Base-by-base conservation (phyloP, 441 rosid species). In the Jatropha multifida region DNA sequence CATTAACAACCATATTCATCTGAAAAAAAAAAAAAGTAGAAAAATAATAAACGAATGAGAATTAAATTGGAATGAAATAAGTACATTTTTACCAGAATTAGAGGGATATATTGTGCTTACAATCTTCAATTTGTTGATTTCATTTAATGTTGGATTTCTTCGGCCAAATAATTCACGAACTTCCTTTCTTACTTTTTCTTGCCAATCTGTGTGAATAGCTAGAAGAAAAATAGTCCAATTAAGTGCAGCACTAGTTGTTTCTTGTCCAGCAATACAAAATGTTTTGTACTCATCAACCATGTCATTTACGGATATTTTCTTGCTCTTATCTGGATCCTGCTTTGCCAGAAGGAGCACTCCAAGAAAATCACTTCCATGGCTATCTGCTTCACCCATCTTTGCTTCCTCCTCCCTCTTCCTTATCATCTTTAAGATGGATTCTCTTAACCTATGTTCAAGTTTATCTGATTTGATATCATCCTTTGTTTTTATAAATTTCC, bases 401-500 rank as follows among this genome's bases (percentile, higher is more conserved):
- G 9, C 9, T 42, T 42, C 46, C 46, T 42, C 46, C 9, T 42
- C 88, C 78, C 90, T 86, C 62, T 73, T 82, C 78, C 76, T 72
- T 40, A 87, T 73, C 74, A 89, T 79, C 65, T 68, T 23, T 38
- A 86, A 4, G 41, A 87, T 58, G 27, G 79, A 78, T 23, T 83
- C 74, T 3, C 65, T 74, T 38, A 87, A 81, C 27, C 68, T 81
- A 70, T 74, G 70, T 20, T 68, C 87, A 0, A 86, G 85, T 72
- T 77, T 85, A 1, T 80, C 83, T 11, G 82, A 68, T 84, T 89
- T 86, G 6, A 52, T 60, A 2, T 85, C 88, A 60, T 89, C 91
- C 3, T 14, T 23, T 3, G 79, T 77, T 72, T 73, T 85, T 51
- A 78, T 37, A 42, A 87, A 6, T 51, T 74, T 77, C 3, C 89